Conservation (phyloP, 202 grass and related monocot species). For the Elaeis oleifera region DNA sequence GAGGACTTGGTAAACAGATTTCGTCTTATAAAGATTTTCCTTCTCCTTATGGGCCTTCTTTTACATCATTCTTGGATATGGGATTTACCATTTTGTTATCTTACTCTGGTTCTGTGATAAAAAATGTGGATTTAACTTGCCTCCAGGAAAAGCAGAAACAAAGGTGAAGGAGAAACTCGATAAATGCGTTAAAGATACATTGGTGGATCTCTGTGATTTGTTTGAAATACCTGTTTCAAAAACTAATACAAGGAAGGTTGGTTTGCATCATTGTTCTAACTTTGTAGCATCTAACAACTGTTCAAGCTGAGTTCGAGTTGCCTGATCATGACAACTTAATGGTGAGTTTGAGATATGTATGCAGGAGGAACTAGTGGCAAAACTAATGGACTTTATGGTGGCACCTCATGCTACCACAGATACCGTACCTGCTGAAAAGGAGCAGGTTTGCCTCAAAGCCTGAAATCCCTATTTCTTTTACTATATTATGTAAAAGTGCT, state of each 20-base stretch:
- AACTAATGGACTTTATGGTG: constrained; percentile 36
- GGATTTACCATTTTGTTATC: no score
- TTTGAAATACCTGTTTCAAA: constrained; percentile 25
- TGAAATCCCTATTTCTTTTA: neutral
- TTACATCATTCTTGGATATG: no score
- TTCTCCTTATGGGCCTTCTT: no score
- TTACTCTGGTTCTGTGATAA: no score
- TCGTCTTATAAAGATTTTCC: no score
- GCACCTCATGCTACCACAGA: constrained; percentile 27
- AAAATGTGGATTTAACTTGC: no score
- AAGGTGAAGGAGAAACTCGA: constrained; percentile 35
- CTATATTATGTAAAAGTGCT: no score
- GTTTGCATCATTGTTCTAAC: constrained; percentile 3
- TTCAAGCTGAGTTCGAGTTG: neutral
- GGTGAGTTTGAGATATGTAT: neutral
- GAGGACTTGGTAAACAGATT: no score
- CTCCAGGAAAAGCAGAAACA: constrained; percentile 36
- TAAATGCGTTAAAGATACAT: constrained; percentile 28
- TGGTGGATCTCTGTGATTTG: constrained; percentile 28
- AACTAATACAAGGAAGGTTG: constrained; percentile 25
- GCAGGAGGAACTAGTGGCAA: constrained; percentile 27
- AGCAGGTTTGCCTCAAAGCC: constrained; percentile 20
- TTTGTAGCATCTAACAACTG: neutral
- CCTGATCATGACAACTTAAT: constrained; percentile 4
- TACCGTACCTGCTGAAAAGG: constrained; percentile 1